These are phyloP conservation scores for Cordyceps militaris DNA, from an alignment of 2,329 filamentous ascomycete species.

Conservation along the genomic window DNA sequence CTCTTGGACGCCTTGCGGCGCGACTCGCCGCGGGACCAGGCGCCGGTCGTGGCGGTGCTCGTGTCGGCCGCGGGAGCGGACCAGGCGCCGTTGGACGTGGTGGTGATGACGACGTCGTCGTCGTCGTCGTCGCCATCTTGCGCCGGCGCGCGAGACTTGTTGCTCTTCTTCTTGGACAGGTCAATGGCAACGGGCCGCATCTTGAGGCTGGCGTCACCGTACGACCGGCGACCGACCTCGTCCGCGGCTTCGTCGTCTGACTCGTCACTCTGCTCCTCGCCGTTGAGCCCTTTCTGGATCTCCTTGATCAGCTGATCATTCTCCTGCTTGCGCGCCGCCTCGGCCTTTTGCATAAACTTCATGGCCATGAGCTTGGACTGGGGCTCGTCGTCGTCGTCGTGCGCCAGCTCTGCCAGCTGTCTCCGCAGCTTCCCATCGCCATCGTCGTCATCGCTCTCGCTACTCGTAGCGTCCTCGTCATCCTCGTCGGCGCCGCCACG, in stretches of 20 bases:
- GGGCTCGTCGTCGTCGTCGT: constrained; percentile 42
- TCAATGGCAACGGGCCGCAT: constrained; percentile 26
- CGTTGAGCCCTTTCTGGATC: constrained; percentile 66
- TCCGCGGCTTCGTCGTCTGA: constrained; percentile 42
- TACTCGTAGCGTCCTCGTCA: constrained; percentile 44
- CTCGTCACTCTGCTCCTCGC: constrained; percentile 43
- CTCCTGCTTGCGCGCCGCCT: constrained; percentile 65
- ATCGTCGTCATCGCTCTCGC: constrained; percentile 49
- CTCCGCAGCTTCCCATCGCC: constrained; percentile 45
- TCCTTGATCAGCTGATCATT: constrained; percentile 71
- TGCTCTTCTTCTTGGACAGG: constrained; percentile 21
- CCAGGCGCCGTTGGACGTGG: constrained; percentile 15
- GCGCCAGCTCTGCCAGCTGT: constrained; percentile 36
- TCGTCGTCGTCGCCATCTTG: constrained; percentile 21
- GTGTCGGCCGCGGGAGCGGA: constrained; percentile 19
- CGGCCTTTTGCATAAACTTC: constrained; percentile 92
- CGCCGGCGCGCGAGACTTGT: constrained; percentile 22
- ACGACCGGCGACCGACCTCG: constrained; percentile 63
- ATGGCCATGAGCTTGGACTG: constrained; percentile 69
- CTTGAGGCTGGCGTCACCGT: constrained; percentile 43
- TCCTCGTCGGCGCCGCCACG: constrained; percentile 36
- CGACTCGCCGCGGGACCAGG: constrained; percentile 35
- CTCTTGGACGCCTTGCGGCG: constrained; percentile 34
- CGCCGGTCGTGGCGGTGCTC: constrained; percentile 27
- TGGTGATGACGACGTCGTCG: constrained; percentile 23